phyloP scores from a whole-genome alignment of 257 asterid genomes.

The Scutellaria minor region DNA sequence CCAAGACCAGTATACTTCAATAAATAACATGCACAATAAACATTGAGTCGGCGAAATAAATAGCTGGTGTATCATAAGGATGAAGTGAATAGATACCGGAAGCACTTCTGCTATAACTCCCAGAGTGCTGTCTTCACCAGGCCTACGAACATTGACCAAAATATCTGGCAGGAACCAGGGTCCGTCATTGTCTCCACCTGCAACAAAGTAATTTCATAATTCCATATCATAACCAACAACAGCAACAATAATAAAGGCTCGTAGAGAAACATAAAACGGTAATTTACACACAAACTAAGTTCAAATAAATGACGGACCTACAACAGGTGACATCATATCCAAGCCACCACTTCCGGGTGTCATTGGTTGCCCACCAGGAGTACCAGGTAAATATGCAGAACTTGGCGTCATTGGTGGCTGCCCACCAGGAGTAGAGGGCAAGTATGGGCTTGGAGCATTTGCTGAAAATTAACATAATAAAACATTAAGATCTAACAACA shows the following conservation, averaged over 20 bases:
- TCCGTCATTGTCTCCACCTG: slow-evolving; percentile 87
- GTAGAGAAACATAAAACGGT: neutral
- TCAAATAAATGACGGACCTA: slow-evolving; percentile 53
- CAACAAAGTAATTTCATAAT: slow-evolving; percentile 26
- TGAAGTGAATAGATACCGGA: slow-evolving; percentile 55
- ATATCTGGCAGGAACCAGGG: slow-evolving; percentile 86
- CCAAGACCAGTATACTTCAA: neutral
- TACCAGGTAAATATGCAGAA: slow-evolving; percentile 95
- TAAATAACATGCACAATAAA: neutral
- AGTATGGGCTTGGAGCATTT: slow-evolving; percentile 98
- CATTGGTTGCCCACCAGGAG: slow-evolving; percentile 99
- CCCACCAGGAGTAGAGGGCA: slow-evolving; percentile 98
- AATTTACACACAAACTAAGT: neutral
- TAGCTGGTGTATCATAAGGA: neutral
- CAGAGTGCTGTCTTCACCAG: slow-evolving; percentile 62
- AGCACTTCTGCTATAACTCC: slow-evolving; percentile 86
- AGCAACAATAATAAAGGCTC: neutral
- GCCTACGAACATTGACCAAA: slow-evolving; percentile 72
- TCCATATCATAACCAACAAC: neutral
- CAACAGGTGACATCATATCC: slow-evolving; percentile 96
- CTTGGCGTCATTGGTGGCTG: slow-evolving; percentile 98
- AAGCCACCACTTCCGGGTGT: slow-evolving; percentile 95
- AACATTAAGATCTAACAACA: neutral
- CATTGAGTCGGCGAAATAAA: neutral
- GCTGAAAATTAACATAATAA: slow-evolving; percentile 47